Evolutionary conservation across 441 rosid genomes (phyloP).

Genomic region (Geranium incanum): DNA sequence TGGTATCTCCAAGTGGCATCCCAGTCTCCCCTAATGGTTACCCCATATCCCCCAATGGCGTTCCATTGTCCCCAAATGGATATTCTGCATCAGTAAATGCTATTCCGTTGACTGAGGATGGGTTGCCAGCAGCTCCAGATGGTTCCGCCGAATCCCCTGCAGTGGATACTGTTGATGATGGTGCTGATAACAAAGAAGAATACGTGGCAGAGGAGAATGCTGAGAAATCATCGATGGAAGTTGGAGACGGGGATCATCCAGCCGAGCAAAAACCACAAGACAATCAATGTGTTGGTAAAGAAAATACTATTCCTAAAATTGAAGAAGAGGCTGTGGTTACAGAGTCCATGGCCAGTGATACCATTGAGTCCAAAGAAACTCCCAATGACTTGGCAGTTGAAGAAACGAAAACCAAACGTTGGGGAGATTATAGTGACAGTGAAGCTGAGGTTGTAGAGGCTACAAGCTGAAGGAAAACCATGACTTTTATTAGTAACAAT

Average conservation of each 20-base stretch:
- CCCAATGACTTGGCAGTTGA: slow-evolving; percentile 31
- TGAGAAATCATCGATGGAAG: slow-evolving; percentile 34
- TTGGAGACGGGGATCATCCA: slow-evolving; percentile 31
- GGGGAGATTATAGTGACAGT: slow-evolving; percentile 82
- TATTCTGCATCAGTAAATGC: slow-evolving; percentile 32
- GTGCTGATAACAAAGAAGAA: slow-evolving; percentile 37
- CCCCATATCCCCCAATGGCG: slow-evolving; percentile 37
- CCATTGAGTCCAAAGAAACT: slow-evolving; percentile 29
- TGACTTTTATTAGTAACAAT: slow-evolving; percentile 12
- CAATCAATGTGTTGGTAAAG: slow-evolving; percentile 24
- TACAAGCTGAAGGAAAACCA: slow-evolving; percentile 37
- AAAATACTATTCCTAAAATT: slow-evolving; percentile 25
- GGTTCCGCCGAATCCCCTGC: slow-evolving; percentile 35
- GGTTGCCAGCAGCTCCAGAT: slow-evolving; percentile 31
- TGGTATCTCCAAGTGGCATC: slow-evolving; percentile 46
- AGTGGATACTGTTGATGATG: slow-evolving; percentile 28
- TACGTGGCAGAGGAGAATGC: slow-evolving; percentile 29
- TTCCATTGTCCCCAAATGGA: slow-evolving; percentile 46
- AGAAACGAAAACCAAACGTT: slow-evolving; percentile 48
- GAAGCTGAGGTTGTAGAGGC: slow-evolving; percentile 68
- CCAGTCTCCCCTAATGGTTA: slow-evolving; percentile 45
- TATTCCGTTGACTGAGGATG: slow-evolving; percentile 41
- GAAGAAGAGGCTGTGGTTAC: slow-evolving; percentile 30
- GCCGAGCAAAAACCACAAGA: slow-evolving; percentile 26
- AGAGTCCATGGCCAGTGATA: slow-evolving; percentile 18